Evolutionary conservation across 2,329 filamentous ascomycete genomes (phyloP).

Genomic region (Monilinia fructicola): DNA sequence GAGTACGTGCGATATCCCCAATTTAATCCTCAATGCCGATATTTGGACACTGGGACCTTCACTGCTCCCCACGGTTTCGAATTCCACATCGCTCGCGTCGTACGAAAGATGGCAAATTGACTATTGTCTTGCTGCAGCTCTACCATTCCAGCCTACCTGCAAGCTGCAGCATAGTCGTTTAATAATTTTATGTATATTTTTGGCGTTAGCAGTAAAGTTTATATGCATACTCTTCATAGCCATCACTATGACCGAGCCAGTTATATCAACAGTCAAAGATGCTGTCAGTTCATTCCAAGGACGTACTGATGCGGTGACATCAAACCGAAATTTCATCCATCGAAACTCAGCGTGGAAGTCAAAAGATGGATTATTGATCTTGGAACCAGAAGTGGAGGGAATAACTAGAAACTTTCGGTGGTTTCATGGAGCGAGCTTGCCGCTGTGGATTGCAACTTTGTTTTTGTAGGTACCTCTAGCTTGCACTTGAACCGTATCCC

Average conservation of each 20-base stretch:
- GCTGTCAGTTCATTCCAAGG: slow-evolving; percentile 43
- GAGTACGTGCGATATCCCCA: slow-evolving; percentile 28
- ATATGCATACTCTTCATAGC: background rate
- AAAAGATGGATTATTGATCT: slow-evolving; percentile 18
- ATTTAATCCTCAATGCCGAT: slow-evolving; percentile 26
- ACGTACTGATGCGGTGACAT: slow-evolving; percentile 38
- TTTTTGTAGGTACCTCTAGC: slow-evolving; percentile 4
- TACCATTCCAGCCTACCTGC: slow-evolving; percentile 27
- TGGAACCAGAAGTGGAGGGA: slow-evolving; percentile 12
- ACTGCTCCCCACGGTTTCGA: background rate
- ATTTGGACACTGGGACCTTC: slow-evolving; percentile 29
- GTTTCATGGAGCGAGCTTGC: slow-evolving; percentile 29
- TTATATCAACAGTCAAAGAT: slow-evolving; percentile 42
- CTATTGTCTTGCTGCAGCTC: slow-evolving; percentile 30
- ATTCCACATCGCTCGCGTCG: slow-evolving; percentile 10
- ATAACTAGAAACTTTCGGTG: slow-evolving; percentile 22
- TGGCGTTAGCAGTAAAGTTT: slow-evolving; percentile 5
- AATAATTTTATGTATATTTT: slow-evolving; percentile 1
- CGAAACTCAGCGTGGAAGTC: slow-evolving; percentile 30
- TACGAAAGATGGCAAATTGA: slow-evolving; percentile 29
- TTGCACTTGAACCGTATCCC: no score
- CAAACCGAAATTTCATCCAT: slow-evolving; percentile 32
- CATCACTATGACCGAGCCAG: slow-evolving; percentile 29
- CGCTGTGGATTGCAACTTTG: slow-evolving; percentile 26
- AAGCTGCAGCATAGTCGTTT: slow-evolving; percentile 29